phyloP scores from a whole-genome alignment of 306 rosid species.

The Biancaea sappan region DNA sequence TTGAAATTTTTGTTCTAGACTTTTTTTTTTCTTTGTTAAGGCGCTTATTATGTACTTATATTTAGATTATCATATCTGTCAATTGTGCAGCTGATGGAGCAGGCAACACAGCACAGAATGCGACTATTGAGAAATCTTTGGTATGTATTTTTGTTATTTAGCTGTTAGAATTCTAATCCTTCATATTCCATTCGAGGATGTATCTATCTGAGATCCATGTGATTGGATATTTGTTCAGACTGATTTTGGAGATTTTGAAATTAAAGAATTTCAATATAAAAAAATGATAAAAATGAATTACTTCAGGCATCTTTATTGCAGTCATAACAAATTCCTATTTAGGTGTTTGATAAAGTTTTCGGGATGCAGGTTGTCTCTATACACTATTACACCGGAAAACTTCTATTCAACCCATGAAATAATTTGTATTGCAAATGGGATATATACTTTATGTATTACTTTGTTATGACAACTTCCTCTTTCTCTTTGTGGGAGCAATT shows the following conservation, averaged over 20 bases:
- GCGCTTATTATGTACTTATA: conserved; percentile 6
- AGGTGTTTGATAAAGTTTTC: conserved; percentile 1
- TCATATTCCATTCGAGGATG: conserved; percentile 11
- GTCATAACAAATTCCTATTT: neutral
- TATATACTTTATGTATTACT: conserved; percentile 1
- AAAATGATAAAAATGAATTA: neutral
- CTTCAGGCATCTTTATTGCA: neutral
- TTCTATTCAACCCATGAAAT: neutral
- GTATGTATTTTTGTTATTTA: conserved; percentile 40
- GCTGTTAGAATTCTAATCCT: conserved; percentile 3
- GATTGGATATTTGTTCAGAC: conserved; percentile 3
- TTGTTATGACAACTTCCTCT: neutral
- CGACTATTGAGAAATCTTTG: conserved; percentile 61
- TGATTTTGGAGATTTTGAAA: conserved; percentile 10
- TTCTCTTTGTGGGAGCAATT: neutral
- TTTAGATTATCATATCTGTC: conserved; percentile 29
- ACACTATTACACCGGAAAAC: neutral
- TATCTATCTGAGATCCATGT: conserved; percentile 21
- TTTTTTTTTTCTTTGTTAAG: conserved; percentile 13
- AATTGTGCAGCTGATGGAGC: conserved; percentile 54
- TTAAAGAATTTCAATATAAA: neutral
- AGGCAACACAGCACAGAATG: conserved; percentile 36
- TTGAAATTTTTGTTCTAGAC: neutral
- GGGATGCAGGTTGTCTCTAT: neutral
- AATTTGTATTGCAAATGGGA: conserved; percentile 16